Evolutionary conservation across 352 stramenopile species (phyloP), one percentile per base, ranked within the genome.

Genomic region (Pythium myriotylum): DNA sequence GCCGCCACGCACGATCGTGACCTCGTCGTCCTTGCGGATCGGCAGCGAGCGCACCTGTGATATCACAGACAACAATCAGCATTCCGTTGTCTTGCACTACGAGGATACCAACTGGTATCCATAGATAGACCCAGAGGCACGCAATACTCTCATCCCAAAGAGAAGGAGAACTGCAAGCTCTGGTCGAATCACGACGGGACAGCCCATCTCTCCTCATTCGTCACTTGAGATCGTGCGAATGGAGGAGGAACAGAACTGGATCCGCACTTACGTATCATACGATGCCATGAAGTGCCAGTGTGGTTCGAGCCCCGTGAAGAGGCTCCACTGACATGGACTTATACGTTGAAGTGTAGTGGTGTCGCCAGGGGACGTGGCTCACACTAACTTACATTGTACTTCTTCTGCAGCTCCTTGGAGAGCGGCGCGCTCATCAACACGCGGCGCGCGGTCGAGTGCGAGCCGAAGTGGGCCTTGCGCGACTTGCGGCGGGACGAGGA

Each of bases 11-110:
- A 98, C 94, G 59, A 99, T 97, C 54, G 96, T 91, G 51, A 99
- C 98, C 80, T 99, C 97, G 67, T 99, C 98, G 63, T 99, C 97
- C 81, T 99, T 99, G 64, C 97, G 95, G 73, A 99, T 97, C 42
- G 98, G 97, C 69, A 99, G 95, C 59, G 96, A 98, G 70, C 97
- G 96, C 53, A 99, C 91, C 90, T 97, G 10, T 57, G 41, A 19
- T 52, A 47, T 29, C 63, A 50, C 26, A 54, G 22, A 45, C 43
- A 54, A 60, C 14, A 66, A 39, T 59, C 62, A 68, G 41, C 19
- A 27, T 41, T 59, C 54, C 49, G 12, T 48, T 10, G 29, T 10
- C 29, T 35, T 35, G 29, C 29, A 5, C 29, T 35, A 35, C 5
- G 5, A 10, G 10, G 29, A 35, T 35, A 35, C 29, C 29, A 10